Evolutionary conservation across 768 basidiomycete genomes (phyloP), one percentile per base, ranked within the genome.

Genomic region (Lactarius quietus): DNA sequence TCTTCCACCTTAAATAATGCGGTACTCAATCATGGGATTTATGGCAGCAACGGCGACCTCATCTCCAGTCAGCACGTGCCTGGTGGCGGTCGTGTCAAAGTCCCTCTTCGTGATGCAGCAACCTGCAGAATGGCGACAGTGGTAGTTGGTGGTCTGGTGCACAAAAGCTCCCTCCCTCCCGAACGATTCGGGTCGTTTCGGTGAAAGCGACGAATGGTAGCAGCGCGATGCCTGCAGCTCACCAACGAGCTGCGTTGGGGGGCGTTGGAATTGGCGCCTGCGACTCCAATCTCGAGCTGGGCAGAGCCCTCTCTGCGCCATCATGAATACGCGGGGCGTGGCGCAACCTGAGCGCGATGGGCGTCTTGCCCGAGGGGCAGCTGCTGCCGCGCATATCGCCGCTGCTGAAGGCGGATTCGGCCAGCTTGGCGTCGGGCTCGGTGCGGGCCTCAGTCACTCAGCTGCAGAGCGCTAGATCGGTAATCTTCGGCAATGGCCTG

Each of bases 321-420:
- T 85, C 71, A 79, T 71, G 73, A 71, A 70, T 72, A 85, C 91
- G 86, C 80, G 90, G 69, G 77, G 75, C 69, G 70, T 83, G 71
- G 76, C 76, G 58, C n/a, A 82, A 83, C 51, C 75, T 83, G 61
- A 84, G 82, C 69, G 86, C 87, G 56, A 90, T 90, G 88, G 88
- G 88, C 23, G 79, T 90, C 74, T 82, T 88, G 28, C 90, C 93
- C 26, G 90, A 94, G 77, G 85, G 87, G 26, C 92, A 93, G 78
- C 78, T 95, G 61, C 83, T 94, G 89, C 91, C 20, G 90, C 92
- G 62, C 91, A 93, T 80, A 89, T 93, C 83, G 90, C 89, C 48
- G 88, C 88, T 63, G 65, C 65, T 38, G 65, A 61, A 7, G 83
- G 81, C 68, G 83, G 85, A 9, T 81, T 89, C 72, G 82, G 84